These are phyloP conservation scores for Leucaena leucocephala DNA, from an alignment of 306 rosid genomes.

Conservation along the genomic window DNA sequence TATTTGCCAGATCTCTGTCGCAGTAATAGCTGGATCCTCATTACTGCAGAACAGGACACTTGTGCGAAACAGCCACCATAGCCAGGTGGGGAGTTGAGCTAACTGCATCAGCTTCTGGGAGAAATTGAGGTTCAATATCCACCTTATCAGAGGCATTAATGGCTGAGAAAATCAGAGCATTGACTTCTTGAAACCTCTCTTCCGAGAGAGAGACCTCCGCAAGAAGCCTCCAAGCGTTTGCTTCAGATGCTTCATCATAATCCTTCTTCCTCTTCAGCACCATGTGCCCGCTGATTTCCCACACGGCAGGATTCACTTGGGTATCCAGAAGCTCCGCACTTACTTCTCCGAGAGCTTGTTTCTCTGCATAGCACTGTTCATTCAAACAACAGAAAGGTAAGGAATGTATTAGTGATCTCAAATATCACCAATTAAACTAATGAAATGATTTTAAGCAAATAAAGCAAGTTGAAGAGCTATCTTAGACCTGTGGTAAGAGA, in stretches of 20 bases:
- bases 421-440: neutral
- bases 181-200: constrained; percentile 38
- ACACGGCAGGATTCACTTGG: constrained; percentile 41
- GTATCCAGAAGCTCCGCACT: constrained; percentile 21
- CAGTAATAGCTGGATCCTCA: neutral
- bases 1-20: constrained; percentile 7
- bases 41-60: constrained; percentile 75
- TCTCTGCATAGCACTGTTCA: constrained; percentile 41
- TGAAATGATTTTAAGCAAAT: neutral
- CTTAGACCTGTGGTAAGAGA: constrained; percentile 35
- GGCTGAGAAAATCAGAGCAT: constrained; percentile 64
- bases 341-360: constrained; percentile 38
- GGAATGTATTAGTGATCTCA: neutral
- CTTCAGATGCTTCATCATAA: constrained; percentile 29
- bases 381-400: neutral
- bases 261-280: constrained; percentile 37
- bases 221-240: constrained; percentile 34
- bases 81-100: constrained; percentile 42
- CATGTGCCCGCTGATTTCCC: constrained; percentile 43
- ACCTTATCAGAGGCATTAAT: constrained; percentile 41
- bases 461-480: neutral
- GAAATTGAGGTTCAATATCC: constrained; percentile 22
- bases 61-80: constrained; percentile 58
- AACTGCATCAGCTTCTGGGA: constrained; percentile 35
- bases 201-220: constrained; percentile 32